Evolutionary conservation across 805 yeast species (phyloP).

Genomic region (Zygosaccharomyces bailii): DNA sequence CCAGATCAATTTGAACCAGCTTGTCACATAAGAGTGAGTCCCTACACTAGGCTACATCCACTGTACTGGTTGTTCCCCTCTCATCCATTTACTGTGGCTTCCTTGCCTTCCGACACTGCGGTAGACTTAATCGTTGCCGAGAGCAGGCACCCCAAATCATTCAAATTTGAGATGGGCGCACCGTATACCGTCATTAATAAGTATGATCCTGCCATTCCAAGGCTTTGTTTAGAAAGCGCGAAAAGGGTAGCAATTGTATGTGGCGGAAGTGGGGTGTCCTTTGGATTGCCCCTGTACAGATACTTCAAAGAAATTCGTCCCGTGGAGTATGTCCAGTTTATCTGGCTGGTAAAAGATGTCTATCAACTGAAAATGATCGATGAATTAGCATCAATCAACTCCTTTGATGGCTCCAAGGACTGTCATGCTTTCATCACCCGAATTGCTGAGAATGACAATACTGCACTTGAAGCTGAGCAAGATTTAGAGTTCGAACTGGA

Average conservation of each 20-base stretch:
- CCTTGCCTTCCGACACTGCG: constrained; percentile 39
- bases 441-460: constrained; percentile 8
- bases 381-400: constrained; percentile 4
- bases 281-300: constrained; percentile 52
- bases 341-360: constrained; percentile 53
- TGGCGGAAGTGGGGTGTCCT: constrained; percentile 75
- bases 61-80: constrained; percentile 52
- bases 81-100: constrained; percentile 65
- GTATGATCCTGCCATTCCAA: constrained; percentile 43
- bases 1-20: constrained; percentile 44
- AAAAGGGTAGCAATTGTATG: constrained; percentile 52
- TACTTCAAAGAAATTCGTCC: constrained; percentile 24
- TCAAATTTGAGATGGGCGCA: constrained; percentile 33
- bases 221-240: constrained; percentile 46
- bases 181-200: constrained; percentile 42
- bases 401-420: constrained; percentile 13
- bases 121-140: constrained; percentile 47
- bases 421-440: constrained; percentile 20
- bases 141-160: constrained; percentile 29
- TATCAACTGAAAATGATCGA: constrained; percentile 47
- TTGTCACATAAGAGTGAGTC: constrained; percentile 54
- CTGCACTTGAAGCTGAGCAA: constrained; percentile 5
- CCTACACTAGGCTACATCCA: constrained; percentile 35
- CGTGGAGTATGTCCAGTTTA: constrained; percentile 37
- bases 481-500: constrained; percentile 23